Conservation (phyloP, 2,329 filamentous ascomycete species). For the Alternaria viburni region DNA sequence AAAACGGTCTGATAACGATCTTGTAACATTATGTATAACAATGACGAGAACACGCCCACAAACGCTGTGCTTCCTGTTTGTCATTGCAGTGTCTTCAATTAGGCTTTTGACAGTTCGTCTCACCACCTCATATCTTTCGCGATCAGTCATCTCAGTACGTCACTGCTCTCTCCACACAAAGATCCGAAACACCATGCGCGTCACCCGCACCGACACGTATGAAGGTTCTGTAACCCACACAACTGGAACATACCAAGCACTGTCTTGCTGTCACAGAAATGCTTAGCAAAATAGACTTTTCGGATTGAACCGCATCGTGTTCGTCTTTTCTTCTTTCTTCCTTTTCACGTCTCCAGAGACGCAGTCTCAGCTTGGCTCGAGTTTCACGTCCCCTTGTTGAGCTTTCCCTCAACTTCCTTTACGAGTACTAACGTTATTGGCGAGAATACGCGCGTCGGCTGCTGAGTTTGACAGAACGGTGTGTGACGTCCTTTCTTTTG, state of each 20-base stretch:
- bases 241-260: background rate
- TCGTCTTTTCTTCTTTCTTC: background rate
- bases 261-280: constrained; percentile 2
- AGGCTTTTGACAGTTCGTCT: background rate
- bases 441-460: background rate
- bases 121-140: background rate
- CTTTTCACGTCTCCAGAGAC: background rate
- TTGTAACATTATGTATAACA: constrained; percentile 8
- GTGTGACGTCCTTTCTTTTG: background rate
- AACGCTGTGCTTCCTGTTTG: background rate
- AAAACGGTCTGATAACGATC: background rate
- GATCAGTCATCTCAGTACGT: background rate
- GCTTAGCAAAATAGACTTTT: background rate
- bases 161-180: background rate
- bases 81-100: background rate
- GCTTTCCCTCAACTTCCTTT: background rate
- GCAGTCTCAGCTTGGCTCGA: background rate
- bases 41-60: background rate
- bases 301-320: background rate
- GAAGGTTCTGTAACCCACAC: background rate
- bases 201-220: background rate
- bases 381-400: background rate
- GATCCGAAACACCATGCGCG: background rate
- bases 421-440: background rate
- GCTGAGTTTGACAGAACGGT: background rate